Base-by-base conservation (phyloP, 208 protist species). In the Trypanosoma boissoni region DNA sequence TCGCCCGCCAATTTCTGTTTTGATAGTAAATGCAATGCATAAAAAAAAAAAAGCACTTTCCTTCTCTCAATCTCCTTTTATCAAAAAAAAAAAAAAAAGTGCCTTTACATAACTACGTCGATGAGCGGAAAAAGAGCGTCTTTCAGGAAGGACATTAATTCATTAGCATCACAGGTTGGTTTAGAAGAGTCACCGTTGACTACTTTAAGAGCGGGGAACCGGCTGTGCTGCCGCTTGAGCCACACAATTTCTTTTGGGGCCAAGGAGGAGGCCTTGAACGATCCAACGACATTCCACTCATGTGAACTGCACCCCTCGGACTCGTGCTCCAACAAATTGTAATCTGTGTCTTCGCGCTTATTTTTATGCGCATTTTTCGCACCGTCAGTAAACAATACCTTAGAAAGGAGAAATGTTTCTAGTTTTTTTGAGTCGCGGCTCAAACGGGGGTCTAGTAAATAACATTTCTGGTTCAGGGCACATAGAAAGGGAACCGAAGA, bases 341-440 rank as follows among this genome's bases (percentile, higher is more conserved):
- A 23, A 23, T 51, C 44, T 20, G 26, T 0, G 9, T 23, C 18
- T 21, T 12, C 8, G 9, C 9, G 24, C 26, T 20, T 51, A 52
- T 68, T 68, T 41, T 48, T 50, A 21, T 68, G 1, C 10, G 8
- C 27, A 55, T 63, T 58, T 2, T 44, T 24, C 18, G 42, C 36
- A 3, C 56, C 52, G n/a, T 64, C 34, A 27, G 23, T 39, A 50
- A 93, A 93, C 7, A 28, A 1, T 6, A 89, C 53, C 8, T 79
- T 77, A 18, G 73, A 68, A 1, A 94, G 58, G 4, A 94, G 21
- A 72, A 91, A 94, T 0, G 83, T 86, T 41, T 86, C 69, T 31
- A 94, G 31, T 43, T 84, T 83, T 29, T 67, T 72, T 0, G 64
- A 57, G 58, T 91, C 80, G 0, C 32, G 2, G 0, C 64, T 58